Conservation (phyloP, 2,329 filamentous ascomycete species). For the Grosmannia serpens region DNA sequence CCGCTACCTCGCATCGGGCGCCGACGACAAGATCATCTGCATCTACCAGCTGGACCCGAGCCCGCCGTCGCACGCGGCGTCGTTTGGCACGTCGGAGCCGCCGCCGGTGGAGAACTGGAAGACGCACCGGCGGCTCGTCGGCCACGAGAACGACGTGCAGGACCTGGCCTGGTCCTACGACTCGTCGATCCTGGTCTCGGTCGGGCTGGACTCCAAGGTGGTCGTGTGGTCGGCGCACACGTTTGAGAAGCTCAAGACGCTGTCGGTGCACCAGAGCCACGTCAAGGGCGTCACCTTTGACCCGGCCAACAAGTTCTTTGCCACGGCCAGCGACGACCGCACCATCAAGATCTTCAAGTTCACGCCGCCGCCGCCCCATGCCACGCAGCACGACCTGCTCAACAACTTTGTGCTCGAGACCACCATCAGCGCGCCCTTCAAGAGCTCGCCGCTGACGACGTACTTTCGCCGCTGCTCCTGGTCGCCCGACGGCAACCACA, state of each 20-base stretch:
- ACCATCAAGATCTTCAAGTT: conserved; percentile 96
- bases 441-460: conserved; percentile 84
- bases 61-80: conserved; percentile 61
- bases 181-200: conserved; percentile 89
- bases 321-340: conserved; percentile 91
- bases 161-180: conserved; percentile 96
- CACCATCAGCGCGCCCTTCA: conserved; percentile 81
- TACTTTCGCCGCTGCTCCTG: conserved; percentile 96
- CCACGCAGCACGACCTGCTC: conserved; percentile 86
- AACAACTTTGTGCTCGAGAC: conserved; percentile 93
- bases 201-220: conserved; percentile 93
- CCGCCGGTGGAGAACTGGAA: conserved; percentile 97
- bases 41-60: conserved; percentile 85
- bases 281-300: conserved; percentile 99
- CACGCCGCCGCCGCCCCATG: conserved; percentile 79
- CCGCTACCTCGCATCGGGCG: conserved; percentile 89
- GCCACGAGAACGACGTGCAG: conserved; percentile 97
- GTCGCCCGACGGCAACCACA: conserved; percentile 95
- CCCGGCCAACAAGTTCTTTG: conserved; percentile 98
- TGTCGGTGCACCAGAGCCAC: conserved; percentile 88
- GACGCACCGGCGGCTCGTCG: conserved; percentile 82
- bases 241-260: conserved; percentile 92
- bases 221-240: conserved; percentile 98
- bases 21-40: conserved; percentile 97
- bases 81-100: conserved; percentile 82